Evolutionary conservation across 129 eudicot species (phyloP).

Genomic region (Artemisia argyi): DNA sequence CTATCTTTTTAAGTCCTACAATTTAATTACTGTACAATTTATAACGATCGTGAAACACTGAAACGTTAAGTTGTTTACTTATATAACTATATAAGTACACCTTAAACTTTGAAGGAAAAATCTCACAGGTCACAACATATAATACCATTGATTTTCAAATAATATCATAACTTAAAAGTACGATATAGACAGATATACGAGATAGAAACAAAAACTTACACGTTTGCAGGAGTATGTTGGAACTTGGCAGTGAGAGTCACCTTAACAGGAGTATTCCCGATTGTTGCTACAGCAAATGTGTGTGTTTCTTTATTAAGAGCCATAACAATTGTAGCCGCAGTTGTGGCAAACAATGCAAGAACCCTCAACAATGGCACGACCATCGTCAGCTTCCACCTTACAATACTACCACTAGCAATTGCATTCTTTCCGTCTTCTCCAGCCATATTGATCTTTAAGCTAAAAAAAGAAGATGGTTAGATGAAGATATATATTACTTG

Average conservation of each 20-base stretch:
- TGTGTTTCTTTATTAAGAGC: slow-evolving; percentile 68
- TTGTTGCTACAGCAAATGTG: slow-evolving; percentile 64
- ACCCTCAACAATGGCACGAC: slow-evolving; percentile 47
- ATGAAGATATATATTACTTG: not conserved
- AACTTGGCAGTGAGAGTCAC: slow-evolving; percentile 69
- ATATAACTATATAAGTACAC: no score
- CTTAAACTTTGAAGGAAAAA: no score
- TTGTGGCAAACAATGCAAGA: slow-evolving; percentile 51
- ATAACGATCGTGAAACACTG: no score
- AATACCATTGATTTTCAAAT: no score
- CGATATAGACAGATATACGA: no score
- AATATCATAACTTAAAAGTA: no score
- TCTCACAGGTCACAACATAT: no score
- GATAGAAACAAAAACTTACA: slow-evolving; percentile 40
- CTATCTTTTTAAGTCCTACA: no score
- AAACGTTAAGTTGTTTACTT: no score
- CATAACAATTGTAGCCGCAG: slow-evolving; percentile 73
- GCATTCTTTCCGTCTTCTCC: slow-evolving; percentile 34
- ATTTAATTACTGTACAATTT: no score
- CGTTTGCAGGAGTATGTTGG: slow-evolving; percentile 67
- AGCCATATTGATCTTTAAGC: slow-evolving; percentile 25
- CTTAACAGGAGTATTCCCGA: slow-evolving; percentile 72
- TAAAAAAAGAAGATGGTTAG: not conserved
- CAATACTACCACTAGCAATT: not conserved
- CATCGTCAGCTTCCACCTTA: slow-evolving; percentile 23